phyloP scores from a whole-genome alignment of 129 eudicot species.

The Saposhnikovia divaricata region DNA sequence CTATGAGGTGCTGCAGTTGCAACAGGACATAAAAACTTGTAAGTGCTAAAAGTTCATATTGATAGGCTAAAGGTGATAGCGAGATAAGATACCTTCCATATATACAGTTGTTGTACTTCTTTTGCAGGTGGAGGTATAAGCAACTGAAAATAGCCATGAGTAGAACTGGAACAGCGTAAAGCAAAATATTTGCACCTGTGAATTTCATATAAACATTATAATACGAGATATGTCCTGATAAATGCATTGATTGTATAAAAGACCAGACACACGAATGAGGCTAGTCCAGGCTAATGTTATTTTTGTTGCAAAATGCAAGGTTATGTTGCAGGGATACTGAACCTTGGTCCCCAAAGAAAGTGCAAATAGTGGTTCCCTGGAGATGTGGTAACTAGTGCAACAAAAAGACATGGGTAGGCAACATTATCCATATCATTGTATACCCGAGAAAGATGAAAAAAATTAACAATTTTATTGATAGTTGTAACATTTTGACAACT shows the following conservation, averaged over 20 bases:
- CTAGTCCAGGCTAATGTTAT: neutral
- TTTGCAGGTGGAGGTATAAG: constrained; percentile 46
- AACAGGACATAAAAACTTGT: neutral
- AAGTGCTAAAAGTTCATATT: neutral
- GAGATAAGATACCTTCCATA: constrained; percentile 22
- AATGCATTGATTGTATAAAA: neutral
- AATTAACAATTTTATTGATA: constrained; percentile 23
- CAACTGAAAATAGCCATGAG: constrained; percentile 44
- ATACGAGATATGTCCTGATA: neutral
- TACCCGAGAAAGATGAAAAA: constrained; percentile 38
- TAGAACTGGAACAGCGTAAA: constrained; percentile 43
- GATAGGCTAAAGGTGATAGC: too few species aligned
- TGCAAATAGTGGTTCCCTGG: constrained; percentile 31
- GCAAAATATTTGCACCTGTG: constrained; percentile 50
- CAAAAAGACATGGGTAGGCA: constrained; percentile 61
- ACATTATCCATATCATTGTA: constrained; percentile 58
- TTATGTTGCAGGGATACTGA: neutral
- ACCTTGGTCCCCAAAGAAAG: constrained; percentile 51
- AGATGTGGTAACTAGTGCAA: constrained; percentile 48
- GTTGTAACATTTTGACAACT: constrained; percentile 15
- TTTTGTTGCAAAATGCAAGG: neutral
- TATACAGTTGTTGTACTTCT: constrained; percentile 17
- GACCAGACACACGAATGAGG: neutral
- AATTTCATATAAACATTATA: neutral
- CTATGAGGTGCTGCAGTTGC: constrained; percentile 12